Percentiles rank a stretch among this genome's conserved stretches.
phyloP scores from a whole-genome alignment of 371 early-diverging fungal genomes.

The Dinochytrium kinnereticum region DNA sequence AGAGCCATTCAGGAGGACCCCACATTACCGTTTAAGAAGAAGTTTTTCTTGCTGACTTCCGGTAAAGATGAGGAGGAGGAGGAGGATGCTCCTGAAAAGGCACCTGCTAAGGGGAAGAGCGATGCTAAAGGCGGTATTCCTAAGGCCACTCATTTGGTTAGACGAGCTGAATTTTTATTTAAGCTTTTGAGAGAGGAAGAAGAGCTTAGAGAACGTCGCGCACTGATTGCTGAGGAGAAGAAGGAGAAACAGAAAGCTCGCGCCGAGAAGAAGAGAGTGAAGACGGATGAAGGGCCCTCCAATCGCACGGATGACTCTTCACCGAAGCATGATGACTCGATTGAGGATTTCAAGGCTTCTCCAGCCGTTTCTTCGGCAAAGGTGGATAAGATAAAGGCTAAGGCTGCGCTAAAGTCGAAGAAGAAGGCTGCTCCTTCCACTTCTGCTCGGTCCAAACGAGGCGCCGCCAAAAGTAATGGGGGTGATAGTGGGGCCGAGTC shows the following conservation, averaged over 20 bases:
- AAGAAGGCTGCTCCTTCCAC: too few relatives aligned
- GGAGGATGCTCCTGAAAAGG: constrained; percentile 45
- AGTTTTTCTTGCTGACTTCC: constrained; percentile 77
- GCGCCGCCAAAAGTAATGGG: not conserved
- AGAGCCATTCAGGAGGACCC: constrained; percentile 80
- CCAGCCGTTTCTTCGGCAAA: not conserved
- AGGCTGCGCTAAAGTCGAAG: not conserved
- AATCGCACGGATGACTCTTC: constrained; percentile 10
- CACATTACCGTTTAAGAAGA: constrained; percentile 73
- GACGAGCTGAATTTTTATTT: constrained; percentile 90
- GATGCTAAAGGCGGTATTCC: constrained; percentile 58
- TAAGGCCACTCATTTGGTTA: constrained; percentile 80
- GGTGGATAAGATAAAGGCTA: constrained; percentile 3
- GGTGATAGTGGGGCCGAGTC: constrained; percentile 18
- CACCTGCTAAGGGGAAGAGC: not conserved
- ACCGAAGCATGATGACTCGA: not conserved
- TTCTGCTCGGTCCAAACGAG: too few relatives aligned
- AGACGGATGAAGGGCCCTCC: constrained; percentile 14
- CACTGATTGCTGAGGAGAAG: constrained; percentile 10
- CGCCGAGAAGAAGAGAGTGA: constrained; percentile 27
- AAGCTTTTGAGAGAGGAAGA: constrained; percentile 72
- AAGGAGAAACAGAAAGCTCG: constrained; percentile 10
- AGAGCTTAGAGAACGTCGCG: constrained; percentile 19
- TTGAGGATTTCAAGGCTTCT: constrained; percentile 9
- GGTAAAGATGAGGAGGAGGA: constrained; percentile 41